Base-by-base conservation (phyloP, 495 filamentous ascomycete species). In the Tuber borchii region DNA sequence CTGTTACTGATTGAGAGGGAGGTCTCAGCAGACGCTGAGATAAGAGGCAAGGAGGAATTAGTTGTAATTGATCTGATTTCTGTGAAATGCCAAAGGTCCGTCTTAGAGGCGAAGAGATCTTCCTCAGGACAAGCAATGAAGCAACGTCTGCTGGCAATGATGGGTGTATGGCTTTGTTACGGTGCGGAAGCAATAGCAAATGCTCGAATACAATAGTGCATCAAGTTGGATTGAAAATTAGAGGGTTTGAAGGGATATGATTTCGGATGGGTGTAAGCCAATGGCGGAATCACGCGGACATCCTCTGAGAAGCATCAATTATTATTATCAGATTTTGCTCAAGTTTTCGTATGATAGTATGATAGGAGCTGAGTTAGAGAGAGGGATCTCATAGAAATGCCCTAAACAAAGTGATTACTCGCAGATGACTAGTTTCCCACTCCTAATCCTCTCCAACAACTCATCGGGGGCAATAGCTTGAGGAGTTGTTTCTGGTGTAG, bases 21-120 rank as follows among this genome's bases (percentile, higher is more conserved):
- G 71, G 45, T 77, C 74, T 74, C 74, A 71, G 61, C 68, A 8
- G 34, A 74, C 26, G 74, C 42, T 68, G 71, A 61, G 39, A 74
- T 22, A 61, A 61, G 70, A 40, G 71, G 71, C 12, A 45, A 22
- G 48, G 71, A 69, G 17, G 77, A 69, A 37, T 68, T 76, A 34
- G 31, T 31, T 76, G 14, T 71, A 44, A 16, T 78, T 45, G 74
- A 76, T 37, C 71, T 76, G 65, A 51, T 78, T 70, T 73, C 61
- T 37, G 77, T 46, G 51, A 31, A 44, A 42, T 19, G 73, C 3
- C 72, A 73, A 43, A 74, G 17, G 51, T 73, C 45, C 70, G 9
- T 77, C 72, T 45, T 73, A 34, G 75, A 37, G 71, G 69, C 45
- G 74, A 77, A 74, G 77, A 43, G 69, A 37, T 72, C n/a, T 45